phyloP scores from a whole-genome alignment of 208 protist species.

The Leishmania martiniquensis region DNA sequence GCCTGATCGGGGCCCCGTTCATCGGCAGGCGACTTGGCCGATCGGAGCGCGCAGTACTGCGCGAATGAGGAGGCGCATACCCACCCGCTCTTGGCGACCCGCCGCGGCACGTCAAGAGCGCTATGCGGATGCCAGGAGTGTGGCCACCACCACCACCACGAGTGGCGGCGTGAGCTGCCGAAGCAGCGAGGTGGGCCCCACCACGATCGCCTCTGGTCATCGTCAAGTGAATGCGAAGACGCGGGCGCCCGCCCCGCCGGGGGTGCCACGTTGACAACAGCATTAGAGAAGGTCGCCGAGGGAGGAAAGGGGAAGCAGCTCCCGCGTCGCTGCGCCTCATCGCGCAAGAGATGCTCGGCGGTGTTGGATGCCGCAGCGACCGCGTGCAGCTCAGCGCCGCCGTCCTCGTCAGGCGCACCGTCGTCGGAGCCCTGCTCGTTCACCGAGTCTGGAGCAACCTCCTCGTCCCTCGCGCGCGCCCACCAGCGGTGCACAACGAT shows the following conservation, averaged over 20 bases:
- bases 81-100: not conserved
- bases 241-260: not conserved
- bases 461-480: not conserved
- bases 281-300: not conserved
- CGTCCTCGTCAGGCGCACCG: too few species aligned
- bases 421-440: not conserved
- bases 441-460: not conserved
- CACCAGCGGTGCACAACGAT: conserved; percentile 39
- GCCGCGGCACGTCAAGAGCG: not conserved
- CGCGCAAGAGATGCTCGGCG: not conserved
- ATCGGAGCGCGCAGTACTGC: not conserved
- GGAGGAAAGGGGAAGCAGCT: not conserved
- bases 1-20: not conserved
- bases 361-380: not conserved
- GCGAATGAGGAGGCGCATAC: not conserved
- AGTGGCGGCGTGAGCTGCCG: not conserved
- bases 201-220: not conserved
- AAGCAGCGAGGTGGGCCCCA: not conserved
- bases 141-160: not conserved
- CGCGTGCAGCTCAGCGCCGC: not conserved
- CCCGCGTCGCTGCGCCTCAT: not conserved
- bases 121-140: not conserved
- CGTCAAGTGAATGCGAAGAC: not conserved
- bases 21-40: not conserved
- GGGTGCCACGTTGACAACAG: not conserved